Percentiles rank a stretch among this genome's conserved stretches.
phyloP scores from a whole-genome alignment of 192 early-diverging fungal genomes.

The Phycomyces nitens region DNA sequence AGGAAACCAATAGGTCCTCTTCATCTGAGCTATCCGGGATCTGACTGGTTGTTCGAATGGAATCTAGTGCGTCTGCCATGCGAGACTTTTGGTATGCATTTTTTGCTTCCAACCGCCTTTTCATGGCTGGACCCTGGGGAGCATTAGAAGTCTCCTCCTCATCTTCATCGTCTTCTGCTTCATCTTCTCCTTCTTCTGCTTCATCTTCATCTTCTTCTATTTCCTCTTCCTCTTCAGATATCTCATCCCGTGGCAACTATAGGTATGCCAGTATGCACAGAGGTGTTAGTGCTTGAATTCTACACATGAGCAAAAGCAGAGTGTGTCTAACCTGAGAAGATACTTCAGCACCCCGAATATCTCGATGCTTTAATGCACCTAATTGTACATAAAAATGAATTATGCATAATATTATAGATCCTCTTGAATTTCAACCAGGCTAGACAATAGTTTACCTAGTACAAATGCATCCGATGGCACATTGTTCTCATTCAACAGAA shows the following conservation, averaged over 20 bases:
- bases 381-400: no score
- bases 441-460: conserved; percentile 17
- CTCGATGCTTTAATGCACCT: conserved; percentile 65
- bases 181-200: conserved; percentile 6
- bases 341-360: conserved; percentile 64
- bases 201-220: conserved; percentile 2
- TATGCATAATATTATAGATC: conserved; percentile 33
- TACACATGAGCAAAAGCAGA: no score
- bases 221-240: not conserved
- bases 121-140: no score
- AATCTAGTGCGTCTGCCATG: not conserved
- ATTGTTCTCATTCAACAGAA: conserved; percentile 68
- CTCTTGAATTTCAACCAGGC: not conserved
- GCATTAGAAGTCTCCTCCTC: not conserved
- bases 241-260: conserved; percentile 16
- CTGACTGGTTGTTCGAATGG: conserved; percentile 5
- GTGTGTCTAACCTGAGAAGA: conserved; percentile 53
- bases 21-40: not conserved
- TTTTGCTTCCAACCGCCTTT: no score
- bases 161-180: conserved; percentile 4
- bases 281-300: no score
- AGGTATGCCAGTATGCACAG: no score
- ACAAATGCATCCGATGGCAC: conserved; percentile 40
- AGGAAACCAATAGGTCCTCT: not conserved
- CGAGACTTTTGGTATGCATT: no score